Evolutionary conservation across 2,329 filamentous ascomycete genomes (phyloP).

Genomic region (Emmonsia crescens): DNA sequence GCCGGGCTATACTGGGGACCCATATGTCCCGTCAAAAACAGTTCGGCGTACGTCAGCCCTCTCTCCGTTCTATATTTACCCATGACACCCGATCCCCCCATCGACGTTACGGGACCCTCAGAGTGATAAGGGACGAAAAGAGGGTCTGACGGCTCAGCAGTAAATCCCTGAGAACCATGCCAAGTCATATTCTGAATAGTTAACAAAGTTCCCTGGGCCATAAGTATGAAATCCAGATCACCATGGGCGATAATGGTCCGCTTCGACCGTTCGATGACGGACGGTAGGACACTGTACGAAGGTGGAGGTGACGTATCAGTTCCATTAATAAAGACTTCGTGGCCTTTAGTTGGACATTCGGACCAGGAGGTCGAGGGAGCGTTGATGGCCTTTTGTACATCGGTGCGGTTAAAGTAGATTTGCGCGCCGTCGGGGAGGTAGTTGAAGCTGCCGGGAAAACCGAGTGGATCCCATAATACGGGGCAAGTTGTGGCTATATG

Average conservation of each 20-base stretch:
- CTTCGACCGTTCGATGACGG: constrained; percentile 61
- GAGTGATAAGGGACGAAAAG: constrained; percentile 59
- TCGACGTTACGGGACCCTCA: constrained; percentile 34
- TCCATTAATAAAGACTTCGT: constrained; percentile 35
- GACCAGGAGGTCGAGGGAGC: constrained; percentile 48
- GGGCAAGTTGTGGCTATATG: constrained; percentile 64
- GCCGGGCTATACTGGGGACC: constrained; percentile 33
- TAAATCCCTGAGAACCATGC: constrained; percentile 61
- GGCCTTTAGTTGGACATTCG: constrained; percentile 39
- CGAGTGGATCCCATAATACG: constrained; percentile 55
- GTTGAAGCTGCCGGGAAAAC: constrained; percentile 52
- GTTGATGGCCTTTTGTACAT: constrained; percentile 60
- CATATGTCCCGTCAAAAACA: constrained; percentile 54
- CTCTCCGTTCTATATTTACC: constrained; percentile 64
- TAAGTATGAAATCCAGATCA: constrained; percentile 55
- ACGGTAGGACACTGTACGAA: constrained; percentile 49
- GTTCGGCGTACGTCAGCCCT: constrained; percentile 59
- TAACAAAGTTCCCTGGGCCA: constrained; percentile 58
- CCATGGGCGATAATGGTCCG: constrained; percentile 67
- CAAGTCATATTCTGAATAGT: constrained; percentile 75
- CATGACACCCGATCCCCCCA: constrained; percentile 54
- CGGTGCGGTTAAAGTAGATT: constrained; percentile 60
- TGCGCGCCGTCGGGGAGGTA: constrained; percentile 53
- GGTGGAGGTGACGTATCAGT: constrained; percentile 40
- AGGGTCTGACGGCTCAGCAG: constrained; percentile 46